Evolutionary conservation across 2,329 filamentous ascomycete genomes (phyloP), one percentile per base, ranked within the genome.

Genomic region (Neurospora sp.): DNA sequence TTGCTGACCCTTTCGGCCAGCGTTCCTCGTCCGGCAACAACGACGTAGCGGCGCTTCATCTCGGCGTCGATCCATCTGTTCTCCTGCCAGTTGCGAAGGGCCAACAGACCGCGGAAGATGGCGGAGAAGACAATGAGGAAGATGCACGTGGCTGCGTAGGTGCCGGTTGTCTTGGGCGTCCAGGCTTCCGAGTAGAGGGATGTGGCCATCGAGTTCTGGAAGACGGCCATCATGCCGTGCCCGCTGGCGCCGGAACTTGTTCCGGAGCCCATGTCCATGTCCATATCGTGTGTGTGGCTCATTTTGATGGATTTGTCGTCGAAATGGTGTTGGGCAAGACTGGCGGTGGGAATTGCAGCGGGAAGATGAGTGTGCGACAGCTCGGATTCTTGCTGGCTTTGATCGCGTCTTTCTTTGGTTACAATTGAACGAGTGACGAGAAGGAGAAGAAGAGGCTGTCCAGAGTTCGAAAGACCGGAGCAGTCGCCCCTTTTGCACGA

Each of bases 91-190:
- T 81, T 87, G 78, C 92, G 93, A 75, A 87, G 83, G 2, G 93
- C 93, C 67, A 95, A 82, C 17, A 97, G 83, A 23, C 84, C 81
- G 68, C 94, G 91, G 77, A 90, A 89, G 70, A 91, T 76, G 71
- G 89, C 83, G 71, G 89, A 89, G 68, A 98, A 88, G 65, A 91
- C 75, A 78, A 97, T 89, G 71, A 97, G 86, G 81, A 97, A 97
- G 79, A 97, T 92, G 83, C 95, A 97, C 37, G 93, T 97, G 69
- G 89, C 95, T 1, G 92, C 93, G 80, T 97, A 98, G 71, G 86
- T 82, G 75, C 90, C 92, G 6, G 85, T 82, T 41, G 82, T 89
- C 37, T 78, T 81, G 5, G 95, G 95, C 2, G 91, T 91, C 93
- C 94, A 98, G 68, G 83, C 79, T 28, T 81, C 78, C 17, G 92